Evolutionary conservation across 2,329 filamentous ascomycete genomes (phyloP).

Genomic region (Calonectria montana): DNA sequence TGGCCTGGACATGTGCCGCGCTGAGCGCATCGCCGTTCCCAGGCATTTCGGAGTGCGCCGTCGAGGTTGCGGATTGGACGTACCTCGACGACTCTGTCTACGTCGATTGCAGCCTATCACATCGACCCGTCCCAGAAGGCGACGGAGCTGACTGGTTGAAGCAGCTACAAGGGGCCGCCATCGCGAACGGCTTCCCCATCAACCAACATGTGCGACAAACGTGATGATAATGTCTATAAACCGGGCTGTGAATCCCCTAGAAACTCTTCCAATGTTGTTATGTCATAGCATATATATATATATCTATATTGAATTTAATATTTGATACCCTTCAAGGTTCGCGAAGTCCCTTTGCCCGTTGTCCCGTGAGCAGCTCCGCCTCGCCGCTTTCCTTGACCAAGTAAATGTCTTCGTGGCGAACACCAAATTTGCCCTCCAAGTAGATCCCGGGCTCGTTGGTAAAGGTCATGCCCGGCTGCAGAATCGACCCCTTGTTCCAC

Average conservation of each 20-base stretch:
- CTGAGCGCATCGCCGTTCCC: conserved; percentile 50
- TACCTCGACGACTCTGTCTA: conserved; percentile 49
- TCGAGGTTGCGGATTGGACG: conserved; percentile 47
- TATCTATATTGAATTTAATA: conserved; percentile 20
- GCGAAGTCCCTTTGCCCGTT: conserved; percentile 63
- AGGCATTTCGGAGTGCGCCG: conserved; percentile 44
- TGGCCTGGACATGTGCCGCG: conserved; percentile 51
- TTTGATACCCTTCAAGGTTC: conserved; percentile 54
- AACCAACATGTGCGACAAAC: conserved; percentile 19
- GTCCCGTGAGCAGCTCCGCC: conserved; percentile 66
- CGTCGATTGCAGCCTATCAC: conserved; percentile 48
- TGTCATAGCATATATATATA: conserved; percentile 12
- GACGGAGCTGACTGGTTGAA: conserved; percentile 45
- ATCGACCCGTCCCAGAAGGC: conserved; percentile 44
- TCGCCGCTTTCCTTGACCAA: conserved; percentile 64
- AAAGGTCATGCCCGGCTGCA: conserved; percentile 70
- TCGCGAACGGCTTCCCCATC: conserved; percentile 50
- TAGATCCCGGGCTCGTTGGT: conserved; percentile 74
- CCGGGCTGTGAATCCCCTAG: background rate
- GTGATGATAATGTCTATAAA: background rate
- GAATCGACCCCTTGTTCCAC: conserved; percentile 60
- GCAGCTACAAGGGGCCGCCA: conserved; percentile 44
- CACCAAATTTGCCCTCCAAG: conserved; percentile 68
- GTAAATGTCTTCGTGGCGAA: conserved; percentile 72
- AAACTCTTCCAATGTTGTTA: background rate